Base-by-base conservation (phyloP, 352 stramenopile genomes). In the Globisporangium sylvaticum region DNA sequence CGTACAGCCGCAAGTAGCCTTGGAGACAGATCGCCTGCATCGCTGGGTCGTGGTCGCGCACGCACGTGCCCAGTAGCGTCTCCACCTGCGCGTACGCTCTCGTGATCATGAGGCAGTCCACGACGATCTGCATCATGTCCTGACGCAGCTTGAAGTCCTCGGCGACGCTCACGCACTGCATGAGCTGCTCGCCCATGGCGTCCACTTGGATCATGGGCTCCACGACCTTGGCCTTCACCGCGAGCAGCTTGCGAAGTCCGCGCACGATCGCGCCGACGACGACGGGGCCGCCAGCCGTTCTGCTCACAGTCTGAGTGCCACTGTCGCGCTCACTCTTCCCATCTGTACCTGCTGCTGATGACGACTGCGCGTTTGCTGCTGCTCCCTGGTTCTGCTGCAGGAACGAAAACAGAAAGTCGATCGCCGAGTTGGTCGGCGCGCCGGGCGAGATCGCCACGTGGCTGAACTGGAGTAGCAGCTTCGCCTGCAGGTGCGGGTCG, bases 361-460 rank as follows among this genome's bases (percentile, higher is more conserved):
- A 44, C n/a, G n/a, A n/a, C n/a, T 50, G 24, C 4, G 67, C 34
- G 34, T 42, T 42, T 42, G 34, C 34, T 5, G 39, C 12, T 8
- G 60, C 52, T 32, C 69, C 69, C 66, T 90, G 80, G 71, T 80
- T 84, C 62, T 88, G 70, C 68, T 91, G 83, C 32, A 91, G 65
- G 62, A 93, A 93, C 32, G 84, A 83, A 67, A 93, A 93, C 57
- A 93, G 68, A 63, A 91, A 93, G 68, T 93, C 84, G 66, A 93
- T 93, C 10, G 80, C 83, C 1, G 72, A 73, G 54, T 85, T 76
- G 12, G 83, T 89, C 54, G 75, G 64, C 31, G 79, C 81, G 0
- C 68, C 68, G 9, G 80, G 79, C 7, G 78, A 80, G 31, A 80
- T 71, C 1, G 84, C 83, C 31, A 62, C 64, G 15, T 74, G 57